A percentile compares a stretch with the other conserved stretches of the same genome.
Evolutionary conservation across 352 stramenopile species (phyloP).

Genomic region (Globisporangium takayamanum): DNA sequence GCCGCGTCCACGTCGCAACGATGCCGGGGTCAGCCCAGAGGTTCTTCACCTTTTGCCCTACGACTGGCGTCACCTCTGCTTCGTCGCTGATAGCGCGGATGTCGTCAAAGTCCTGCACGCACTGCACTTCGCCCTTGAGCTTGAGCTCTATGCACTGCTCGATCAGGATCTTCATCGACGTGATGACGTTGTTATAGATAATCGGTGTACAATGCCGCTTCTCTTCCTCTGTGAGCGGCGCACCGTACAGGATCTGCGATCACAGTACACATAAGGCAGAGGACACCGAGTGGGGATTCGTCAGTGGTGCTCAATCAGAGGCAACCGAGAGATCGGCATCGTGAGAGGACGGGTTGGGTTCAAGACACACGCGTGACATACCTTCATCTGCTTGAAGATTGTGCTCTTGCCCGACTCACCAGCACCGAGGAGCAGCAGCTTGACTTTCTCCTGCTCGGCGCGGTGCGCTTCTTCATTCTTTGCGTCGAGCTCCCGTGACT

Average conservation of each 20-base stretch:
- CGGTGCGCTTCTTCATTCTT: slow-evolving; percentile 78
- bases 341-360: too few species aligned
- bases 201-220: slow-evolving; percentile 83
- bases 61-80: slow-evolving; percentile 83
- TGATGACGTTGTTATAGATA: slow-evolving; percentile 90
- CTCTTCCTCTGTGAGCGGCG: slow-evolving; percentile 80
- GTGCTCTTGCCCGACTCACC: slow-evolving; percentile 95
- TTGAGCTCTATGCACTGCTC: slow-evolving; percentile 83
- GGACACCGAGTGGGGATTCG: background rate
- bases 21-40: slow-evolving; percentile 92
- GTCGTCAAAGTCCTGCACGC: slow-evolving; percentile 72
- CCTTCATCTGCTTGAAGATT: slow-evolving; percentile 92
- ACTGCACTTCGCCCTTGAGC: slow-evolving; percentile 71
- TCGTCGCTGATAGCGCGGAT: slow-evolving; percentile 76
- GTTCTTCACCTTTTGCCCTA: slow-evolving; percentile 91
- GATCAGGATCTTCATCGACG: slow-evolving; percentile 89
- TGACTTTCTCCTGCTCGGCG: slow-evolving; percentile 90
- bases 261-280: background rate
- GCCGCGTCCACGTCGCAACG: slow-evolving; percentile 86
- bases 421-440: slow-evolving; percentile 92
- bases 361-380: slow-evolving; percentile 13
- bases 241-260: slow-evolving; percentile 79
- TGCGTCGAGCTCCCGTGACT: slow-evolving; percentile 69
- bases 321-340: background rate
- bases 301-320: background rate